A percentile compares a stretch with the other conserved stretches of the same genome.
Conservation (phyloP, 768 basidiomycete genomes). For the Suillus luteus region DNA sequence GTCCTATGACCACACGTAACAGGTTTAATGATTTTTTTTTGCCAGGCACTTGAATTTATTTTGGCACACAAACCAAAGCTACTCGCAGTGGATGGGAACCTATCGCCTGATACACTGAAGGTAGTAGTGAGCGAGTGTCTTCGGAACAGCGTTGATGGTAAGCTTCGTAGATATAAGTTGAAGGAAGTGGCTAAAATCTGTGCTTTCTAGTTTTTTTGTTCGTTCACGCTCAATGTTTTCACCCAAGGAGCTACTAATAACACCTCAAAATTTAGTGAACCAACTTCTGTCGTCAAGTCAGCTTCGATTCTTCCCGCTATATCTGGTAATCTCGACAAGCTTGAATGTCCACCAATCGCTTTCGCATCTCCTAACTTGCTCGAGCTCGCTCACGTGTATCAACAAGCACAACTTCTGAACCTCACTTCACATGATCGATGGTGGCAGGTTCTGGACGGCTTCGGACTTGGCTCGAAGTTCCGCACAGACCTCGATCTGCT, state of each 20-base stretch:
- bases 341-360: conserved; percentile 50
- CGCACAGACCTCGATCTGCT: conserved; percentile 66
- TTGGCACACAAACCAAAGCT: conserved; percentile 50
- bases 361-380: conserved; percentile 85
- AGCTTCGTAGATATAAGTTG: conserved; percentile 19
- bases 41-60: not conserved
- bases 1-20: too few relatives aligned
- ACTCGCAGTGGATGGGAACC: conserved; percentile 78
- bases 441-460: conserved; percentile 66
- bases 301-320: conserved; percentile 67
- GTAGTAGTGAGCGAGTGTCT: conserved; percentile 54
- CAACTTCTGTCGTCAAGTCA: conserved; percentile 88
- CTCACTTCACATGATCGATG: conserved; percentile 56
- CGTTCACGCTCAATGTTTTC: conserved; percentile 25
- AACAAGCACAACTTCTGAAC: conserved; percentile 47
- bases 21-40: not conserved
- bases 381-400: conserved; percentile 69
- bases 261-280: conserved; percentile 62
- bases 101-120: conserved; percentile 54
- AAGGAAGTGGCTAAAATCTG: conserved; percentile 5
- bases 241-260: not conserved
- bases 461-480: conserved; percentile 69
- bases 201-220: conserved; percentile 70
- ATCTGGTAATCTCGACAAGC: conserved; percentile 37
- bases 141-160: conserved; percentile 53